Base-by-base conservation (phyloP, 2,329 filamentous ascomycete genomes). In the Fonsecaea nubica region DNA sequence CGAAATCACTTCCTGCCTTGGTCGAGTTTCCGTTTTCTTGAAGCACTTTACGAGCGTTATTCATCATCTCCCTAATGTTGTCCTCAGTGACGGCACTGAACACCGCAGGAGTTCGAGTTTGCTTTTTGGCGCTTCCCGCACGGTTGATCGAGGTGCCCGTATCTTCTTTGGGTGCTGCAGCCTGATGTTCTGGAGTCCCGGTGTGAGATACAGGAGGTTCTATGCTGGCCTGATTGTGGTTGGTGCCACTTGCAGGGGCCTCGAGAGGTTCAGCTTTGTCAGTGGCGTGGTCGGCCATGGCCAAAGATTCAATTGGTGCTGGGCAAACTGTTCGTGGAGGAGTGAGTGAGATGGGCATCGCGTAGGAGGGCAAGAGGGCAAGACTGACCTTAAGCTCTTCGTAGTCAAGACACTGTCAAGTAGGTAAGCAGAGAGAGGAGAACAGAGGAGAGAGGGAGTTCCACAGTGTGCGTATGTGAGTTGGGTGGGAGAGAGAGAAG, bases 51-150 rank as follows among this genome's bases (percentile, higher is more conserved):
- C 60, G 60, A 10, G 38, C 50, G 9, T 48, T 56, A 30, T n/a
- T 45, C 60, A 62, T 55, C 60, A 62, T 55, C 25, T 45, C 53
- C 42, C 60, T 25, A 25, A 62, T 32, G 9, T 36, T 7, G 3
- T 56, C n/a, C 52, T 62, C 60, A 9, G 21, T 62, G n/a, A 21
- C 45, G 42, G 9, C 58, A 40, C 52, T 50, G 35, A 61, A 52
- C 15, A 36, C 40, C 33, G 58, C 42, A 15, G 58, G 58, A 13
- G 58, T 15, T 13, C 58, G 58, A 40, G 6, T n/a, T 30, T 25
- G 45, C 33, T 61, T 61, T n/a, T 12, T 54, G 32, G 35, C 32
- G 38, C n/a, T 32, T 38, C 33, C 45, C 15, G 58, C 35, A n/a
- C 8, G 30, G 10, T 40, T 53, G 33, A 12, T 61, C 4, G 33